Base-by-base conservation (phyloP, 2,329 filamentous ascomycete genomes). In the Shiraia bambusicola region DNA sequence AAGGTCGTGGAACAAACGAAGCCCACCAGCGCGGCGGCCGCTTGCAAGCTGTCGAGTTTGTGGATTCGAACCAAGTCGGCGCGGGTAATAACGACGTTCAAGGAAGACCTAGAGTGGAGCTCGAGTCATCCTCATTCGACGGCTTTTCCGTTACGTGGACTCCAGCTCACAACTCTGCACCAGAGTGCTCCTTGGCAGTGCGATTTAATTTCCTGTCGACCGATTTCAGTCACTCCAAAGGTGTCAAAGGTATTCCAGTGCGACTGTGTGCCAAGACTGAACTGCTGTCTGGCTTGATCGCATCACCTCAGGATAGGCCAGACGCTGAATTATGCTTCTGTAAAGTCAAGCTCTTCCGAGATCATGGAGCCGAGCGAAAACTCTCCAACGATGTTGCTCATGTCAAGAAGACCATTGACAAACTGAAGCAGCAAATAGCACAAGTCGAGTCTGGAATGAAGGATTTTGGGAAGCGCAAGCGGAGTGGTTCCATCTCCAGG, bases 121-220 rank as follows among this genome's bases (percentile, higher is more conserved):
- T 78, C 17, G 76, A 78, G 42, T 70, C 66, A 17, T 84, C 88
- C 3, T 95, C 90, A 0, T 96, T 96, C 52, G 92, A 97, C 63
- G 91, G 92, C 0, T 97, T 97, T 65, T 92, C 86, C 6, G 88
- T 97, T 4, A 81, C 84, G 5, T 97, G 92, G 92, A 87, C 84
- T 0, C 86, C 89, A 0, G 56, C 58, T n/a, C 69, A 79, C 29
- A 84, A 83, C 34, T 83, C 84, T 0, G 70, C 74, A 0, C 75
- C 86, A 3, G 90, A 96, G 58, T 93, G 90, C 66, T 87, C 83
- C 34, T 82, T 98, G 41, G 87, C 90, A 7, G 88, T 97, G 10
- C 87, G 93, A 32, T 98, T 97, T 77, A 98, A 98, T 72, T 98
- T 98, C 64, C 76, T 98, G 0, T 98, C 93, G 0, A 98, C 93